phyloP scores from a whole-genome alignment of 2,329 filamentous ascomycete genomes.

The Hypoxylon sp. region DNA sequence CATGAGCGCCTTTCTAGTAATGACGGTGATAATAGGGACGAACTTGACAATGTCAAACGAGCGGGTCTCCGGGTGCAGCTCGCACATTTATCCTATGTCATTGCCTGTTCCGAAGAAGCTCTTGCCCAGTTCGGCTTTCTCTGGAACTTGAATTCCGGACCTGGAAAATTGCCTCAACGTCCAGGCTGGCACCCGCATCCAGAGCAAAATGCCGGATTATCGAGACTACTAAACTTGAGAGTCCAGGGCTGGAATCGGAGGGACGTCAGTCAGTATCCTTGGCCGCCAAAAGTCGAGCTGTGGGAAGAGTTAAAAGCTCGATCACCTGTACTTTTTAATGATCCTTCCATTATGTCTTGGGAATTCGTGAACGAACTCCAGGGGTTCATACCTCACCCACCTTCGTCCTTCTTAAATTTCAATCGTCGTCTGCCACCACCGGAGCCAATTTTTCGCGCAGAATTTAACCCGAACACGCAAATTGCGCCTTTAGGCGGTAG shows the following conservation, averaged over 20 bases:
- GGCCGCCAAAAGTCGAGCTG: constrained; percentile 16
- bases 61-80: not conserved
- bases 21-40: not conserved
- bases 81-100: not conserved
- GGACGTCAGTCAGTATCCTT: not conserved
- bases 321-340: not conserved
- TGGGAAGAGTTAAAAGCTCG: constrained; percentile 3
- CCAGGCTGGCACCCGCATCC: constrained; percentile 31
- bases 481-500: not conserved
- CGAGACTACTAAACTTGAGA: not conserved
- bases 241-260: not conserved
- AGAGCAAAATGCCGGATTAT: not conserved
- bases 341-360: constrained; percentile 9
- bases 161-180: constrained; percentile 15
- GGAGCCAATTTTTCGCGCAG: not conserved
- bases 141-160: constrained; percentile 31
- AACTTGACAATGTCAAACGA: not conserved
- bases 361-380: no score
- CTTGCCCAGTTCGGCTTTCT: constrained; percentile 37
- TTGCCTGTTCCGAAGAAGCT: not conserved
- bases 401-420: not conserved
- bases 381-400: not conserved
- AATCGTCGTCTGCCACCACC: not conserved
- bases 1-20: not conserved
- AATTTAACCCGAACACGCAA: not conserved